Percentiles rank a stretch among this genome's conserved stretches.
These are phyloP conservation scores for Sisymbrium irio DNA, from an alignment of 345 rosid species.

Conservation along the genomic window DNA sequence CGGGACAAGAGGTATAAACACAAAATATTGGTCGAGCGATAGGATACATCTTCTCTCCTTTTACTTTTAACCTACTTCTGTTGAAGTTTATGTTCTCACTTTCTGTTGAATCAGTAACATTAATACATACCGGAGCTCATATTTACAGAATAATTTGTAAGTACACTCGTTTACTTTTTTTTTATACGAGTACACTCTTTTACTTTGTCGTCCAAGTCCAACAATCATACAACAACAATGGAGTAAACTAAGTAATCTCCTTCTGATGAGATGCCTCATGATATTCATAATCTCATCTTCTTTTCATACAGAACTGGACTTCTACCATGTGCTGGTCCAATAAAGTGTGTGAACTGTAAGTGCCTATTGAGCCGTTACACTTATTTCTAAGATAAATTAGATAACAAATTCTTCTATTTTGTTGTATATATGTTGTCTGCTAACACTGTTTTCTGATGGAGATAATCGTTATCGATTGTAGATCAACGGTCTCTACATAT, in stretches of 20 bases:
- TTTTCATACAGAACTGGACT: constrained; percentile 13
- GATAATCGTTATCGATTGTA: neutral
- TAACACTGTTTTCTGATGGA: neutral
- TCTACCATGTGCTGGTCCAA: constrained; percentile 9
- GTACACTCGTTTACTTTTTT: neutral
- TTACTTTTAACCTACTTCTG: neutral
- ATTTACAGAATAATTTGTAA: constrained; percentile 15
- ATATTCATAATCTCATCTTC: neutral
- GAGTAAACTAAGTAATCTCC: neutral
- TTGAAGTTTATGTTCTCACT: neutral
- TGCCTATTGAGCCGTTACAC: neutral
- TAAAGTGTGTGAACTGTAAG: neutral
- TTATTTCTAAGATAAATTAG: neutral
- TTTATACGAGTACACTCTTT: neutral
- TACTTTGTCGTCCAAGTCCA: neutral
- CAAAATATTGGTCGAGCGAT: neutral
- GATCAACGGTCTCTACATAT: constrained; percentile 26
- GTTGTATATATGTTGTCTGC: neutral
- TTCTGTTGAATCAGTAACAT: constrained; percentile 8
- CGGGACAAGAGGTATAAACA: neutral
- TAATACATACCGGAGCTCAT: constrained; percentile 23
- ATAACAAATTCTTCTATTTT: neutral
- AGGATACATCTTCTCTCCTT: neutral
- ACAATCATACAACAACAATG: neutral
- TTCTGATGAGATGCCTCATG: neutral